Base-by-base conservation (phyloP, 2,329 filamentous ascomycete species). In the Ascomycota sp. region DNA sequence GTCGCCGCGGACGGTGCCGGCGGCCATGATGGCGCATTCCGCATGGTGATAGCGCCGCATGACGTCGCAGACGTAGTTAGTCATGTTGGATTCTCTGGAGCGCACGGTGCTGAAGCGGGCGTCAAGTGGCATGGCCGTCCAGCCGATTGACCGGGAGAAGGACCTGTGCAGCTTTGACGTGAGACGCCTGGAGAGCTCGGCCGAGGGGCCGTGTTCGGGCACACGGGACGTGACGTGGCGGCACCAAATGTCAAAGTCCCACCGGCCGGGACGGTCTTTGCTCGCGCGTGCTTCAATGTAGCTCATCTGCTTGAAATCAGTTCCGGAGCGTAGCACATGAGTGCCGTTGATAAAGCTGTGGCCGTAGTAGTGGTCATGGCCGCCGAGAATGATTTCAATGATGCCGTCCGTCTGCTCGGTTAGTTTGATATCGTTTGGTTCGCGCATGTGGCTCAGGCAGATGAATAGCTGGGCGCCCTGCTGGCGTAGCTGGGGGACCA, bases 251-350 rank as follows among this genome's bases (percentile, higher is more conserved):
- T 75, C 69, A 40, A 91, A 75, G 38, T 86, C 69, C 82, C 82
- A 93, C 12, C 64, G 63, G 11, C 43, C 45, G 11, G 45, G 37
- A 12, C 45, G 42, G 43, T 56, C 41, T 1, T 47, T 33, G 37
- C 64, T 69, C 15, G 69, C 62, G 40, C 79, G 68, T 2, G 70
- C 77, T 48, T 92, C 80, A 30, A 94, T 65, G 45, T 92, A 92
- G 45, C 79, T 89, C 22, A 93, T 58, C 47, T 94, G 79, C 53
- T 89, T 91, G 55, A 93, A 94, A 48, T 94, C 85, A 12, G 75
- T 81, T 1, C 85, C 83, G 0, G 80, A 91, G 2, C 85, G 69
- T n/a, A 94, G 57, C 3, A 92, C 69, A 43, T 93, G 83, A 0
- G 70, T 79, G 7, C 75, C 75, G 35, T 85, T 83, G 48, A 89